phyloP scores from a whole-genome alignment of 495 filamentous ascomycete genomes.

The Penicillium atrosanguineum region DNA sequence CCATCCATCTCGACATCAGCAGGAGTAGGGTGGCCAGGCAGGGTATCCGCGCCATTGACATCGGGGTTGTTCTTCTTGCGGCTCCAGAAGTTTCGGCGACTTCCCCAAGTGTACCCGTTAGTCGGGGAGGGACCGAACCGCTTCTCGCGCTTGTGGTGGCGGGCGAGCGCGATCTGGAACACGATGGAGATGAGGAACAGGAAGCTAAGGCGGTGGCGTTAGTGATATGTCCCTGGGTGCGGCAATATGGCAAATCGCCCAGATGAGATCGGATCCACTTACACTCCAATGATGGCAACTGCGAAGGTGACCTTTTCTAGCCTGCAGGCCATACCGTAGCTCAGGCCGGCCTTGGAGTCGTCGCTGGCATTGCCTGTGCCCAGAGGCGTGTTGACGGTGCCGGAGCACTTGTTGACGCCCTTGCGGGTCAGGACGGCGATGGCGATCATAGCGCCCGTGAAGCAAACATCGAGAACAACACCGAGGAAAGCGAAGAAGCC shows the following conservation, averaged over 20 bases:
- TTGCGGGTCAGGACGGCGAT: slow-evolving; percentile 66
- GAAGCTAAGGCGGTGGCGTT: slow-evolving; percentile 39
- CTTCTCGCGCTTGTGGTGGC: slow-evolving; percentile 73
- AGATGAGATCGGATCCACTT: slow-evolving; percentile 35
- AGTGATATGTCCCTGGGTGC: neutral
- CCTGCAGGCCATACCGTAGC: slow-evolving; percentile 58
- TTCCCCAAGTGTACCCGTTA: slow-evolving; percentile 76
- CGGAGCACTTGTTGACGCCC: slow-evolving; percentile 61
- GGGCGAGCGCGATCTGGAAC: slow-evolving; percentile 61
- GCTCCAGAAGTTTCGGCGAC: slow-evolving; percentile 49
- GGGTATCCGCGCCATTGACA: slow-evolving; percentile 27
- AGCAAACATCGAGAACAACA: slow-evolving; percentile 70
- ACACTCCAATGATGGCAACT: slow-evolving; percentile 76
- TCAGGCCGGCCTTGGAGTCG: slow-evolving; percentile 31
- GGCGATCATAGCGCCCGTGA: slow-evolving; percentile 79
- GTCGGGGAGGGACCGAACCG: slow-evolving; percentile 73
- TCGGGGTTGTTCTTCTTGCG: slow-evolving; percentile 45
- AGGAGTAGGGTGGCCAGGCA: slow-evolving; percentile 38
- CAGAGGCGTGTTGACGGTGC: slow-evolving; percentile 62
- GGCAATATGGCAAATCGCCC: neutral
- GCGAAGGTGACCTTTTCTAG: slow-evolving; percentile 72
- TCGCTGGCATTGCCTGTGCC: slow-evolving; percentile 56
- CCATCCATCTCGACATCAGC: slow-evolving; percentile 35
- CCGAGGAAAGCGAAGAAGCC: slow-evolving; percentile 74
- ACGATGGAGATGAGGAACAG: slow-evolving; percentile 66